Evolutionary conservation across 2,329 filamentous ascomycete genomes (phyloP).

Genomic region (Fusarium bactridioides): DNA sequence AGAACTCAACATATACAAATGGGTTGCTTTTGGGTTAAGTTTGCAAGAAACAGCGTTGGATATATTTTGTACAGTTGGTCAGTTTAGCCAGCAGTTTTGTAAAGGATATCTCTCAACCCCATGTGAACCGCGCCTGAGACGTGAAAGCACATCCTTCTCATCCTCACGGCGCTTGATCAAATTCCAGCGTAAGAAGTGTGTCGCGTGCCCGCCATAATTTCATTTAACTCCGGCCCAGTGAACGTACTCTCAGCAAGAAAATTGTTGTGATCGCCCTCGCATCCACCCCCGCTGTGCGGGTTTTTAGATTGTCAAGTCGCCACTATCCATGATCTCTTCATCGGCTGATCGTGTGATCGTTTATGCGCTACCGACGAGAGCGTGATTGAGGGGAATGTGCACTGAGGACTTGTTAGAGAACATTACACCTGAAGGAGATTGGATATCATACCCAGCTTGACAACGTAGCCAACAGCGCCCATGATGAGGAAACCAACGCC

Average conservation of each 20-base stretch:
- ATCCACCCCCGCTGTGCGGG: conserved; percentile 9
- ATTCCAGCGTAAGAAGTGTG: conserved; percentile 36
- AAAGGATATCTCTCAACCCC: conserved; percentile 13
- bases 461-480: conserved; percentile 74
- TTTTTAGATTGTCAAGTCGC: conserved; percentile 28
- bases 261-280: conserved; percentile 29
- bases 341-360: conserved; percentile 42
- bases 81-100: conserved; percentile 8
- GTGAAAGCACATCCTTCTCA: conserved; percentile 20
- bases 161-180: conserved; percentile 26
- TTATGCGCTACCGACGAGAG: conserved; percentile 73
- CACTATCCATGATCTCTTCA: conserved; percentile 23
- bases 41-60: conserved; percentile 29
- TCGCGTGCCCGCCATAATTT: conserved; percentile 40
- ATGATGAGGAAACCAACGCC: conserved; percentile 75
- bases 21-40: conserved; percentile 18
- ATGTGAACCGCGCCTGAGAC: conserved; percentile 2
- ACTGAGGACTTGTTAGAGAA: conserved; percentile 52
- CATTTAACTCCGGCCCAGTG: conserved; percentile 40
- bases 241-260: conserved; percentile 38
- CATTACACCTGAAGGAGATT: background rate
- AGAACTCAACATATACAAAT: conserved; percentile 31
- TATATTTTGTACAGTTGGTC: conserved; percentile 41
- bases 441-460: conserved; percentile 68
- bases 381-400: conserved; percentile 75